Base-by-base conservation (phyloP, 306 rosid genomes). In the Rubus idaeus region DNA sequence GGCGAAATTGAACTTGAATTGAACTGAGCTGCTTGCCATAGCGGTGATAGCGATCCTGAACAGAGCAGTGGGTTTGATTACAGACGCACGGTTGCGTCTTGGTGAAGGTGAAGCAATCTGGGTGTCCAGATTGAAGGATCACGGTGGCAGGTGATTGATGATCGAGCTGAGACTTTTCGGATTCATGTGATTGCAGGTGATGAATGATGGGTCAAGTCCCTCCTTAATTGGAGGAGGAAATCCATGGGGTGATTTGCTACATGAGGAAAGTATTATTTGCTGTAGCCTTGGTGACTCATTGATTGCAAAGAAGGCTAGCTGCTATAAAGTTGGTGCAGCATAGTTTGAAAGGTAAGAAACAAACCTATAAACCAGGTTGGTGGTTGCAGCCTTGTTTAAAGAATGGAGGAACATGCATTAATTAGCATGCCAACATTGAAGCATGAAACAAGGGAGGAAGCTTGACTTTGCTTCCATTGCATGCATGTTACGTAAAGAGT, bases 391-490 rank as follows among this genome's bases (percentile, higher is more conserved):
- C 7, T 18, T 18, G 5, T 8, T 55, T n/a, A 30, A 55, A n/a
- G 61, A 30, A 55, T 55, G 64, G 7, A 23, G 39, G 16, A 23
- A 57, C 37, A 58, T 10, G 39, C 40, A 60, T 60, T 30, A 21
- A 10, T 60, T 10, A 60, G 65, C 65, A 60, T 21, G 39, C 39
- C 21, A 23, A 16, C 40, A 60, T 12, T 60, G 65, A 60, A 26
- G 10, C 40, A 23, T 23, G 18, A 60, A 60, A 60, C 20, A 10
- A 23, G 40, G 40, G 65, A 11, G 40, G 65, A 60, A 4, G 8
- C 8, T 60, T 60, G 40, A 60, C 65, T 60, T 60, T 60, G 41
- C 40, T 60, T 60, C 65, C 65, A 60, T 23, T 60, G 35, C 35
- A 30, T 23, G 18, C 40, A 11, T 60, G 65, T 3, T 10, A 23